Conservation (phyloP, 2,329 filamentous ascomycete species). For the Amauroascus verrucosus region DNA sequence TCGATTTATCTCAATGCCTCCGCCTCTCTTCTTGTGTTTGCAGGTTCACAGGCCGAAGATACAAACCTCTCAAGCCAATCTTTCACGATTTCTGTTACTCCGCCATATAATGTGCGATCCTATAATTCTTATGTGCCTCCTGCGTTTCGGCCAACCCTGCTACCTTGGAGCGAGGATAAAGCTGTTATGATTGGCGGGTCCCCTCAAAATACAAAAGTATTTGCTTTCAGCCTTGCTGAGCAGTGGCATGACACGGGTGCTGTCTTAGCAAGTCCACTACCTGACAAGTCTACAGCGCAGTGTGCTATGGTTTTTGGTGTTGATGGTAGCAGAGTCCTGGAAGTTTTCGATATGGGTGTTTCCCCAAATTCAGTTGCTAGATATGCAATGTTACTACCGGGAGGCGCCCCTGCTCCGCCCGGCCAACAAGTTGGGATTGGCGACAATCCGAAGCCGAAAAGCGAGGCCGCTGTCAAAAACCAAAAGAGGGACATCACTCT, state of each 20-base stretch:
- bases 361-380: constrained; percentile 67
- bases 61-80: constrained; percentile 57
- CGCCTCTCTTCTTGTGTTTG: constrained; percentile 68
- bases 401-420: constrained; percentile 43
- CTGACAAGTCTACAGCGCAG: constrained; percentile 50
- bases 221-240: constrained; percentile 54
- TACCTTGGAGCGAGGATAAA: constrained; percentile 61
- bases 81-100: constrained; percentile 58
- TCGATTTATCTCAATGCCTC: constrained; percentile 62
- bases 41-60: constrained; percentile 56
- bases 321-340: constrained; percentile 67
- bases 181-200: constrained; percentile 67
- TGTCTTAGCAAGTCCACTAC: constrained; percentile 50
- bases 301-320: constrained; percentile 58
- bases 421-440: constrained; percentile 39
- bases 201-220: constrained; percentile 55
- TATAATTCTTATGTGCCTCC: constrained; percentile 51
- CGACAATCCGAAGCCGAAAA: constrained; percentile 27
- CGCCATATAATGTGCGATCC: constrained; percentile 54
- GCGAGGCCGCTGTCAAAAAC: constrained; percentile 23
- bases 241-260: constrained; percentile 61
- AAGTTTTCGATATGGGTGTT: constrained; percentile 63
- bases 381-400: constrained; percentile 54
- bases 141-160: constrained; percentile 57
- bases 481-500: constrained; percentile 48